Conservation (phyloP, 345 rosid genomes). For the Trapa incisa region DNA sequence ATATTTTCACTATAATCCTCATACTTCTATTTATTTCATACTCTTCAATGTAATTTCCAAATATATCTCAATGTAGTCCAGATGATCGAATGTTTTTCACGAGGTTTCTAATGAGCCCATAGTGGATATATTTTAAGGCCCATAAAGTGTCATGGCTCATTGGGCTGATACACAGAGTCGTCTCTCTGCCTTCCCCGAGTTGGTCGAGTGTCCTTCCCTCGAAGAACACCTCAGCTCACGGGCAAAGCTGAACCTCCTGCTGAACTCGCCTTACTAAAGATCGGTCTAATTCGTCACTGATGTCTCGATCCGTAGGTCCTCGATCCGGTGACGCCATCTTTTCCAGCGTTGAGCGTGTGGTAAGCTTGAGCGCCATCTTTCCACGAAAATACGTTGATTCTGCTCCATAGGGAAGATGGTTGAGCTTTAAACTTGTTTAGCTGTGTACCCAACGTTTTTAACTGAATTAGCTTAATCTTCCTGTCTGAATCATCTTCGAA, state of each 20-base stretch:
- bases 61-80: neutral
- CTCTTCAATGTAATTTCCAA: neutral
- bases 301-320: slow-evolving; percentile 43
- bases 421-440: too few relatives aligned
- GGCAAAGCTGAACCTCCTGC: neutral
- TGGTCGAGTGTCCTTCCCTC: too few relatives aligned
- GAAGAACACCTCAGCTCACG: too few relatives aligned
- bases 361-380: slow-evolving; percentile 9
- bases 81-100: too few relatives aligned
- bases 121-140: too few relatives aligned
- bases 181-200: too few relatives aligned
- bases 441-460: neutral
- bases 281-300: neutral
- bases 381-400: neutral
- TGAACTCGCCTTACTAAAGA: neutral
- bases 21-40: neutral
- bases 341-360: slow-evolving; percentile 80
- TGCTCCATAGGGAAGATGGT: too few relatives aligned
- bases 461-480: slow-evolving; percentile 2
- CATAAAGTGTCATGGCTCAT: too few relatives aligned
- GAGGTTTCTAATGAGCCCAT: too few relatives aligned
- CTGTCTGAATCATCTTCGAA: neutral
- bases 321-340: slow-evolving; percentile 93
- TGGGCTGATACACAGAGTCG: too few relatives aligned
- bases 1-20: neutral